Percentiles rank a stretch among this genome's conserved stretches.
phyloP scores from a whole-genome alignment of 2,329 filamentous ascomycete genomes.

The Paraphaeosphaeria sporulosa region DNA sequence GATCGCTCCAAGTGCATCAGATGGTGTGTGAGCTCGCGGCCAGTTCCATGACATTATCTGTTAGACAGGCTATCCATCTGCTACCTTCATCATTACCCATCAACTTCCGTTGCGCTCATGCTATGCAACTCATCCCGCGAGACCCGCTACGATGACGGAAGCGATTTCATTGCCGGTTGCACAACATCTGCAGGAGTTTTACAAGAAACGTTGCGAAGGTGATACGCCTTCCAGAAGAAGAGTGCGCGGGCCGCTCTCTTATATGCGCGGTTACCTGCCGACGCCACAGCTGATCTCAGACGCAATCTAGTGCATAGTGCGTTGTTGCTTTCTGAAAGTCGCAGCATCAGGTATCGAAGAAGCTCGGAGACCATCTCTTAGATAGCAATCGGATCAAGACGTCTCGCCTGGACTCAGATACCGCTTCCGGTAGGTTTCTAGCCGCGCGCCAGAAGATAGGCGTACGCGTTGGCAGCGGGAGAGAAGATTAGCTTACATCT shows the following conservation, averaged over 20 bases:
- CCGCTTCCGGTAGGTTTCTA: slow-evolving; percentile 8
- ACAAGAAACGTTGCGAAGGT: slow-evolving; percentile 3
- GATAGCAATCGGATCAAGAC: not conserved
- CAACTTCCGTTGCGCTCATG: not conserved
- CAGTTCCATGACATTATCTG: not conserved
- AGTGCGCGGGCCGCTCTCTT: not conserved
- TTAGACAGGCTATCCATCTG: not conserved
- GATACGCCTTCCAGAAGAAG: slow-evolving; percentile 1
- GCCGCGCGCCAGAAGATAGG: slow-evolving; percentile 5
- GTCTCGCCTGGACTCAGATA: not conserved
- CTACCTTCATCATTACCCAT: not conserved
- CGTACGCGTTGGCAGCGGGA: not conserved
- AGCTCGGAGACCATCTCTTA: not conserved
- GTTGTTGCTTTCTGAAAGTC: not conserved
- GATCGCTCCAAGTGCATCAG: not conserved
- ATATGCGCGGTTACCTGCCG: slow-evolving; percentile 8
- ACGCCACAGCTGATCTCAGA: slow-evolving; percentile 10
- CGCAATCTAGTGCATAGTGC: not conserved
- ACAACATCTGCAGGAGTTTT: not conserved
- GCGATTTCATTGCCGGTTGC: not conserved
- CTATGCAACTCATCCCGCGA: not conserved
- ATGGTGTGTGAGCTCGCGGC: too few relatives aligned
- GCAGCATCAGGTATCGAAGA: not conserved
- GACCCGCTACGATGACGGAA: not conserved
- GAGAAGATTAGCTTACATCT: not conserved